Evolutionary conservation across 352 stramenopile species (phyloP).

Genomic region (Pythium biforme): DNA sequence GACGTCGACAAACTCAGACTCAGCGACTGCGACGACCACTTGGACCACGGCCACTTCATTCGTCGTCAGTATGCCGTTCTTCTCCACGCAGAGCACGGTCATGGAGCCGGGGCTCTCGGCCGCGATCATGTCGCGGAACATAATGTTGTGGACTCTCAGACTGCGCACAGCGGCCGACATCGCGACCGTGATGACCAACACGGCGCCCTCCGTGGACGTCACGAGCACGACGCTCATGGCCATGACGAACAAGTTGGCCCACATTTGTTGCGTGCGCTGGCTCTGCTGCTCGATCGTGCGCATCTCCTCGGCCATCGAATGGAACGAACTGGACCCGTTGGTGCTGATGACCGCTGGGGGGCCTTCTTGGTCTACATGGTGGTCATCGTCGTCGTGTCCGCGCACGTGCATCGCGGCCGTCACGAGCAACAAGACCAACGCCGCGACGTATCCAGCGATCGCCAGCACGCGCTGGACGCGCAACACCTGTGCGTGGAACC

Average conservation of each 20-base stretch:
- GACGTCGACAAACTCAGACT: slow-evolving; percentile 26
- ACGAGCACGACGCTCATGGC: slow-evolving; percentile 78
- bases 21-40: background rate
- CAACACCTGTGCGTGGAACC: slow-evolving; percentile 75
- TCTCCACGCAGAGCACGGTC: slow-evolving; percentile 95
- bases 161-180: slow-evolving; percentile 88
- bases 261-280: too few species aligned
- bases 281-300: too few species aligned
- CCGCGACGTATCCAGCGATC: slow-evolving; percentile 51
- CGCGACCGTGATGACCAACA: slow-evolving; percentile 83
- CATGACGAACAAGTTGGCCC: slow-evolving; percentile 49
- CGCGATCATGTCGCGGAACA: slow-evolving; percentile 93
- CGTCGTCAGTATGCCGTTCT: slow-evolving; percentile 93
- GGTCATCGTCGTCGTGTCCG: too few species aligned
- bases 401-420: slow-evolving; percentile 54
- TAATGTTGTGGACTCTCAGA: slow-evolving; percentile 95
- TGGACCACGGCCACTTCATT: slow-evolving; percentile 92
- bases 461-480: slow-evolving; percentile 36
- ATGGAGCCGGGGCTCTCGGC: slow-evolving; percentile 96
- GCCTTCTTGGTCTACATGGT: too few species aligned
- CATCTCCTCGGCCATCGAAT: too few species aligned
- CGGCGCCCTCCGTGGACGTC: slow-evolving; percentile 88
- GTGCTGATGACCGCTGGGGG: too few species aligned
- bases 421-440: slow-evolving; percentile 48
- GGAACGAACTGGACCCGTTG: too few species aligned